Base-by-base conservation (phyloP, 768 basidiomycete genomes). In the Lepiota subincarnata region DNA sequence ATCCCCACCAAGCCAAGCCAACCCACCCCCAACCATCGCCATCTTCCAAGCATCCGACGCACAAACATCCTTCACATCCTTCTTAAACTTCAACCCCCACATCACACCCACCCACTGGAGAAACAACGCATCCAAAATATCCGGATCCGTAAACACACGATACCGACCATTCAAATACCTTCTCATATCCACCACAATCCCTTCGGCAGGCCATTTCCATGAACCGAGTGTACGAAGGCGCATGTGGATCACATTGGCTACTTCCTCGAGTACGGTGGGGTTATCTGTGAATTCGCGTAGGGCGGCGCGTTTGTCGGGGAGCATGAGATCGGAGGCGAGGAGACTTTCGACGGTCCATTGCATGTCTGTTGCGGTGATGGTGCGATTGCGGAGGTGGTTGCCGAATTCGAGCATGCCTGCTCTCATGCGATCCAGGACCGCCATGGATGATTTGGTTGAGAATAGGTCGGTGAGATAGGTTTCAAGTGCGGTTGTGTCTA, bases 121-220 rank as follows among this genome's bases (percentile, higher is more conserved):
- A 31, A 79, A 61, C 10, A 78, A 63, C 0, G 72, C 74, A 48
- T 78, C 74, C 20, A 79, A 59, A 45, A 77, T 69, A 37, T 79
- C 77, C 13, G 73, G 73, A 55, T 79, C 76, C 8, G 74, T 75
- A 57, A 74, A 77, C n/a, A 73, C 75, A 18, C 76, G 71, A 40
- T 77, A 78, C 63, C 77, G 78, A 1, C 78, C 78, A 55, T 75
- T 75, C 28, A 79, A 63, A 64, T 73, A 71, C 4, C 77, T 67
- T 12, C 77, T 68, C 67, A 77, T 75, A 47, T 79, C 75, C 5
- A 78, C 65, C 20, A 57, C 46, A 18, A 74, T 64, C 1, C 77
- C 77, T 22, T 72, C 68, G 2, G 57, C 56, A 3, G 76, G 75
- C 77, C 77, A 79, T 1, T 68, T 57, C 77, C 78, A 78, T 3